Percentiles rank a stretch among this genome's conserved stretches.
phyloP scores from a whole-genome alignment of 139 green algal genomes.

The Gonium pectorale region DNA sequence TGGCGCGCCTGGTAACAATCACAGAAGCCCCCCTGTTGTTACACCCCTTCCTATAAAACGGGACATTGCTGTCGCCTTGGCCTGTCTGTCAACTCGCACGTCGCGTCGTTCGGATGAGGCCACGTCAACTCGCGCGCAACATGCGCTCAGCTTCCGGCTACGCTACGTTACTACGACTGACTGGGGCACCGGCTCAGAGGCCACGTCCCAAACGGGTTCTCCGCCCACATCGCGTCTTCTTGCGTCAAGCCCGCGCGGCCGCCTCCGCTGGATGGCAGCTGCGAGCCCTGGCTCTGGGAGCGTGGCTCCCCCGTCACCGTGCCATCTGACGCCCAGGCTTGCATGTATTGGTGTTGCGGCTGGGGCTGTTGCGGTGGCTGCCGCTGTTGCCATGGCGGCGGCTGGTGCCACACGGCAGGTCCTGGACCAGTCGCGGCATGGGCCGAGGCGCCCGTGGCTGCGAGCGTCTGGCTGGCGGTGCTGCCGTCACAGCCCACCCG shows the following conservation, averaged over 20 bases:
- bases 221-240: conserved; percentile 23
- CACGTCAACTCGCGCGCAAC: background rate
- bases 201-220: conserved; percentile 2
- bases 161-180: background rate
- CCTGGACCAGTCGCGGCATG: no score
- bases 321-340: background rate
- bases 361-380: background rate
- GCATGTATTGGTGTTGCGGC: no score
- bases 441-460: no score
- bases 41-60: no score
- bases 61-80: no score
- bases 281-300: background rate
- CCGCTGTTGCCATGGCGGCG: background rate
- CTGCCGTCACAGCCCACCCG: no score
- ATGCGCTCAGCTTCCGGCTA: background rate
- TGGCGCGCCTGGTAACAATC: background rate
- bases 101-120: no score
- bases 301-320: background rate
- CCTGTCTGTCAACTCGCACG: no score
- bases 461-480: no score
- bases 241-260: background rate
- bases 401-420: background rate
- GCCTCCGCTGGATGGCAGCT: background rate
- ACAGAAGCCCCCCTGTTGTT: no score
- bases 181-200: background rate